Percentiles rank a stretch among this genome's conserved stretches.
phyloP scores from a whole-genome alignment of 371 early-diverging fungal genomes.

The Thermomucor indicae-seudaticae region DNA sequence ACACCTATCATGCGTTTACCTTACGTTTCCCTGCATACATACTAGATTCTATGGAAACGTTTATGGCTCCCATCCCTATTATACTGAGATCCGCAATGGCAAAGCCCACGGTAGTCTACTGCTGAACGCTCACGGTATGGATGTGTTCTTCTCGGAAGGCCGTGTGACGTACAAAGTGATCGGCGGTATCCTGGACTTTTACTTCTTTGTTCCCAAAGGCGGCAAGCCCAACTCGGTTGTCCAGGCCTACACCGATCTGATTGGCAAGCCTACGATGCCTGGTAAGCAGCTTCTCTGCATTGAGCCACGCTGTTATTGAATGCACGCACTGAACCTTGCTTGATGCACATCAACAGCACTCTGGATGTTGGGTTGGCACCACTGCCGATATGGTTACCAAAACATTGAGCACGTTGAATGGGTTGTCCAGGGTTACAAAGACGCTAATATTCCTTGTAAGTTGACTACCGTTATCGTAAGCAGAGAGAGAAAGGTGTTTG shows the following conservation, averaged over 20 bases:
- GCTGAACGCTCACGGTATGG: slow-evolving; percentile 72
- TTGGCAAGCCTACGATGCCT: slow-evolving; percentile 64
- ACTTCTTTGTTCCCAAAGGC: slow-evolving; percentile 54
- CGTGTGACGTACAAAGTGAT: slow-evolving; percentile 53
- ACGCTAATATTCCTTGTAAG: slow-evolving; percentile 59
- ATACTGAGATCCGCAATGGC: slow-evolving; percentile 62
- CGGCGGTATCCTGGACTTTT: slow-evolving; percentile 65
- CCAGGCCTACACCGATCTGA: slow-evolving; percentile 61
- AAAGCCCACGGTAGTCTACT: slow-evolving; percentile 56
- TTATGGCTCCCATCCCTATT: slow-evolving; percentile 71
- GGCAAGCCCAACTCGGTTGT: slow-evolving; percentile 51
- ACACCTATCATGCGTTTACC: neutral
- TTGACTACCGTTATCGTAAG: neutral
- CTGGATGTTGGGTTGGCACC: slow-evolving; percentile 64
- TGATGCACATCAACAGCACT: neutral
- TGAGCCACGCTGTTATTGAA: neutral
- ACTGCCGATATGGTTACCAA: slow-evolving; percentile 68
- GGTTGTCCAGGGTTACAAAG: slow-evolving; percentile 44
- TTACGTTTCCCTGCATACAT: neutral
- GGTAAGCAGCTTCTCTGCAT: slow-evolving; percentile 4
- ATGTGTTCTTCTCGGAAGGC: slow-evolving; percentile 49
- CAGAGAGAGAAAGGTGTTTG: neutral
- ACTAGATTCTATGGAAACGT: slow-evolving; percentile 44
- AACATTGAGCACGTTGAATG: slow-evolving; percentile 51
- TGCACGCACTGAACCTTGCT: neutral